Evolutionary conservation across 176 grass and related monocot genomes (phyloP), one percentile per base, ranked within the genome.

Genomic region (Triticum monococcum): DNA sequence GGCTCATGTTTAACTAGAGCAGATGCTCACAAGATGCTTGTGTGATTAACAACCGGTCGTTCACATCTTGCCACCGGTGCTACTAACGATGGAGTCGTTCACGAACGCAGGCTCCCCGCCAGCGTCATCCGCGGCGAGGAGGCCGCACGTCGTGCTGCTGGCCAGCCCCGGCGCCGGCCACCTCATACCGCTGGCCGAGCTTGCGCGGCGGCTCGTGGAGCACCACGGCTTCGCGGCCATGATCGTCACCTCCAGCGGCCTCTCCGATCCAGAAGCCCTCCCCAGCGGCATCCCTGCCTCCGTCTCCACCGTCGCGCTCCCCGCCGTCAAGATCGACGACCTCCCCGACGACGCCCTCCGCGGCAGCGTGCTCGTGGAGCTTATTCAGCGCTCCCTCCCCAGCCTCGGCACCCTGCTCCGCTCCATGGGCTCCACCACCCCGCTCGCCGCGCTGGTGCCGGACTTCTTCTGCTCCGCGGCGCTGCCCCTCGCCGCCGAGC

Each of bases 111-210:
- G 72, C 71, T 74, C 71, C 24, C 3, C 72, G 41, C 23, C 72
- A 48, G 24, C 72, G 3, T 13, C 23, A 43, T 48, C 72, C 41
- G 26, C 23, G 40, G 71, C 12, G 12, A 41, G 35, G 20, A 36
- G 38, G 72, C 72, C 72, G 72, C 41, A 50, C 41, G 72, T 75
- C 72, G 41, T 50, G 41, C 72, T 75, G 72, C 41, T 75, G 23
- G 72, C 72, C 2, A 75, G 72, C 13, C 41, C 72, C 41, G 72
- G 26, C 24, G 72, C 72, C 41, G 72, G 72, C 41, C 72, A 75
- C 72, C 24, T 50, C 41, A 30, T 75, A 30, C 72, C 72, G 12
- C 72, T 75, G 13, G 25, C 23, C 24, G 72, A 75, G 72, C 72
- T 75, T 28, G 72, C 72, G 8, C 72, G 72, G 72, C 41, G 41